Base-by-base conservation (phyloP, 2,329 filamentous ascomycete species). In the Xylariaceae sp. region DNA sequence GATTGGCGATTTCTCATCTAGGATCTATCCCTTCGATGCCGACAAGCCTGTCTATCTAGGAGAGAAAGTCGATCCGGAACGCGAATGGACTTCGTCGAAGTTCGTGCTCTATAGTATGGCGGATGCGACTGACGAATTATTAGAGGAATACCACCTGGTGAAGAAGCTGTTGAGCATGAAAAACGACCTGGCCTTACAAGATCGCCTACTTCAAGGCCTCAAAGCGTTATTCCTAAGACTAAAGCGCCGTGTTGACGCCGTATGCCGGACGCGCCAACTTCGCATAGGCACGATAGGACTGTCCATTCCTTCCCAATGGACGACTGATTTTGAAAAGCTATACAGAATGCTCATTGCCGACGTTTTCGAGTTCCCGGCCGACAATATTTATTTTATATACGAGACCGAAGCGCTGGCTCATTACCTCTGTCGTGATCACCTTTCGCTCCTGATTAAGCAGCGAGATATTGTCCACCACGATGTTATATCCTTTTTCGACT, bases 1-100 rank as follows among this genome's bases (percentile, higher is more conserved):
- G 23, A 26, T 26, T 9, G 56, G 61, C n/a, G 55, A 65, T 44
- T 54, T 64, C n/a, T 65, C 63, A 1, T 63, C 62, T 2, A 40
- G 26, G 3, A 52, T 54, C 20, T 62, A 62, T 40, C 62, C 61
- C 19, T 65, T 65, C 47, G 62, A 65, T 5, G 21, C 23, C 14
- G 50, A 29, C 2, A 45, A 43, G 14, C 43, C 45, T 0, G 48
- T 58, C 1, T 65, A 63, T 48, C 44, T 54, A 2, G 52, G 48
- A n/a, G 54, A 65, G 14, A 21, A 45, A 1, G 16, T 19, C 21
- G 48, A 60, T 43, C 43, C 49, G 1, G 21, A 20, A 18, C 56
- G 52, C 3, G 21, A 46, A 9, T 50, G 41, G 29, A 56, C 48
- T 7, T 65, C 46, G 18, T 46, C 42, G 43, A 56, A 51, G 16